Base-by-base conservation (phyloP, 192 early-diverging fungal species). In the Glomus cerebriforme region DNA sequence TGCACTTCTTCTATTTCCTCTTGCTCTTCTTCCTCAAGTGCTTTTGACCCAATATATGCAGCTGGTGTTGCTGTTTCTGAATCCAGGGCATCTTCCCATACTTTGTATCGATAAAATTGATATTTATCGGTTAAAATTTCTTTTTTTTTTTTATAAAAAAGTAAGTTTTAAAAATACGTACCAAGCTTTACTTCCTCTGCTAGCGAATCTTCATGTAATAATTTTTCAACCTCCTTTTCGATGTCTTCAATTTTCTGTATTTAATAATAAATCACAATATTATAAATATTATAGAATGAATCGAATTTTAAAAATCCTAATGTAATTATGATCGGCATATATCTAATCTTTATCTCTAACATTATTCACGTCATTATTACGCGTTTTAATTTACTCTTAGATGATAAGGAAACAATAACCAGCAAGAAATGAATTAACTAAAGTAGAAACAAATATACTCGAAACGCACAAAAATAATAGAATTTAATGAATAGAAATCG, bases 181-280 rank as follows among this genome's bases (percentile, higher is more conserved):
- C 90, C 92, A 77, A 89, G 93, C 37, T 80, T 67, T 10, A 95
- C 90, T 37, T 94, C 86, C 32, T 93, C 92, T 3, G 95, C 93
- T 43, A 86, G 81, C 1, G 88, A 84, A 85, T 95, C 94, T 19
- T 89, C 90, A 67, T 91, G 80, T 10, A 96, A 85, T 58, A 96
- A 82, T 67, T 94, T 83, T 54, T 95, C 94, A 7, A 96, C 93
- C 79, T 96, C 95, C 35, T 85, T 82, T 65, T 96, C 95, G 0
- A 96, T 93, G 39, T 91, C 90, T 81, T 96, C 95, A 67, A 93
- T 91, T 3, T 91, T 89, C 93, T 94, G 79, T 59, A 22, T 63
- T 78, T 10, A 31, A 1, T 29, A 24, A 39, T 12, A 78, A 64
- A 3, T 43, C n/a, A 72, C n/a, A 31, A 31, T 54, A 31, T 34